Base-by-base conservation (phyloP, 495 filamentous ascomycete genomes). In the Tuber calosporum region DNA sequence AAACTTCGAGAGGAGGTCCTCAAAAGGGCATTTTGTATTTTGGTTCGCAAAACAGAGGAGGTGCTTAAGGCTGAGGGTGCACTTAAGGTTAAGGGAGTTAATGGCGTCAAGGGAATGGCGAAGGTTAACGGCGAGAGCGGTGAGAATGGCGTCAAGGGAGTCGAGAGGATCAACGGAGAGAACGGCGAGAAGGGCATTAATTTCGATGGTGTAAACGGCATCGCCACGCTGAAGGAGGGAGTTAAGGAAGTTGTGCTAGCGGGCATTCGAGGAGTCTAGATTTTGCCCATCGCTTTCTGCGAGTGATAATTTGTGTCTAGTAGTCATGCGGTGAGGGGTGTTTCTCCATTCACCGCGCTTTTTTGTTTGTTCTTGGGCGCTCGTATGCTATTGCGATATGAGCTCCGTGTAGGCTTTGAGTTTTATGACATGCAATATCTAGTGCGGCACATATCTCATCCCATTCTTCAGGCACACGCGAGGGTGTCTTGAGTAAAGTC, bases 1-100 rank as follows among this genome's bases (percentile, higher is more conserved):
- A 85, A 85, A 66, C 84, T 85, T 26, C 88, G 93, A 83, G 90
- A 91, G 83, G 87, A 88, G 78, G 90, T 91, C 82, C 82, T 97
- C 13, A 83, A 85, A 70, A 86, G 86, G 75, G 91, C 92, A 5
- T 97, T 97, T 84, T 88, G 91, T n/a, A 87, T 94, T 67, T 68
- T 97, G 4, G 89, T 93, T 1, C 84, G 86, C 73, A 87, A 86
- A 11, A 86, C 91, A 0, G 90, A 92, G 82, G 88, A 89, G 77
- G 84, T 89, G 19, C 53, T 62, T 62, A 81, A 85, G 72, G 73
- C 34, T 36, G 78, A 38, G 67, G 66, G 68, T 67, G 40, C 41
- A 4, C 73, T 39, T 4, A 39, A 68, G 26, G 70, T 20, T 53
- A 38, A n/a, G 20, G 58, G 42, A 1, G 58, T 67, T 17, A 48